phyloP scores from a whole-genome alignment of 331 rosid species.

The Erythrophleum ivorense region DNA sequence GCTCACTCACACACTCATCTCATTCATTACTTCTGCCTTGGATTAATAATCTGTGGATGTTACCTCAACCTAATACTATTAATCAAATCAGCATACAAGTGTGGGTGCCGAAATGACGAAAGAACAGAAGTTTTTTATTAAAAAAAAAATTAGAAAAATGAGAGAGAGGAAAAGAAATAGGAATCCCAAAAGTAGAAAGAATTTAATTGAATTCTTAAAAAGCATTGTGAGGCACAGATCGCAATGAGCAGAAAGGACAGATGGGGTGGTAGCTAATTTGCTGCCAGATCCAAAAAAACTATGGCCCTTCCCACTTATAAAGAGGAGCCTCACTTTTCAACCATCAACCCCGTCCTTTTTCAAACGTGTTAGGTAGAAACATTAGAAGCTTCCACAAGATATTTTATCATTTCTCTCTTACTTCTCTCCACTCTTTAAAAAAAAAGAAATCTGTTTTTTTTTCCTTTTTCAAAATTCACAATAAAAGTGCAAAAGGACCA shows the following conservation, averaged over 20 bases:
- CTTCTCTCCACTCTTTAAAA: neutral
- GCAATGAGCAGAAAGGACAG: conserved; percentile 46
- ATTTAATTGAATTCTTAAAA: conserved; percentile 32
- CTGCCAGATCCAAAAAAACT: conserved; percentile 41
- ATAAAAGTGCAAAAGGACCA: neutral
- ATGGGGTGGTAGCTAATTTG: conserved; percentile 42
- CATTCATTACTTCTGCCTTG: neutral
- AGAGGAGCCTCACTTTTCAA: conserved; percentile 62
- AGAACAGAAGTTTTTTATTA: neutral
- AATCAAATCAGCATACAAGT: neutral
- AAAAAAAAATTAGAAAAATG: neutral
- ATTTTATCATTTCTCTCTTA: conserved; percentile 38
- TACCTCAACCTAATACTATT: conserved; percentile 39
- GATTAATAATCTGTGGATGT: conserved; percentile 8
- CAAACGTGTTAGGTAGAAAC: conserved; percentile 82
- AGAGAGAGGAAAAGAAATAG: neutral
- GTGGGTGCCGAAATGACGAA: neutral
- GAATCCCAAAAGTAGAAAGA: neutral
- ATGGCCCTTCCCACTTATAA: conserved; percentile 50
- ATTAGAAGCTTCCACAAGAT: conserved; percentile 74
- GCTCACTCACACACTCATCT: conserved; percentile 38
- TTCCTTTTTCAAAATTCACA: neutral
- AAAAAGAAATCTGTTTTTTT: neutral
- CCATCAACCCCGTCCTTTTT: conserved; percentile 51
- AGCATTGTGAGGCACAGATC: conserved; percentile 42